These are phyloP conservation scores for Paraurostyla sp. DNA, from an alignment of 73 alveolate genomes.

Conservation along the genomic window DNA sequence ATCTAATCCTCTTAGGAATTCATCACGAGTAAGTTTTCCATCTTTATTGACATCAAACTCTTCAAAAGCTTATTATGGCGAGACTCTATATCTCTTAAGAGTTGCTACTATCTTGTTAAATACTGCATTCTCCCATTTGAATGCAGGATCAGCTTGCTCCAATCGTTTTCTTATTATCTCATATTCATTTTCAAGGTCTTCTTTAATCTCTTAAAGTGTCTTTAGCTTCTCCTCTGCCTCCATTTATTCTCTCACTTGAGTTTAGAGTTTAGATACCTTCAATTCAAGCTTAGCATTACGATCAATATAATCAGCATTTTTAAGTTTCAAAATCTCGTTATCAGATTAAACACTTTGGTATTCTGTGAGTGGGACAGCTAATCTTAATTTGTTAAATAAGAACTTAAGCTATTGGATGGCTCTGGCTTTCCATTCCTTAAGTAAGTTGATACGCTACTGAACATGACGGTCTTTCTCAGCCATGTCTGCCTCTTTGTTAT, in stretches of 20 bases:
- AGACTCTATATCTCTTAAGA: constrained; percentile 63
- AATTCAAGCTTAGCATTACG: constrained; percentile 45
- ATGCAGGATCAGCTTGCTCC: constrained; percentile 67
- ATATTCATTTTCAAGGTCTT: constrained; percentile 77
- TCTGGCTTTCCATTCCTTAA: constrained; percentile 74
- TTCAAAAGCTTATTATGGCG: constrained; percentile 76
- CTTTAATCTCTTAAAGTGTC: constrained; percentile 62
- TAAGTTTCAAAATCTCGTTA: constrained; percentile 59
- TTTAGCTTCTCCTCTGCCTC: constrained; percentile 68
- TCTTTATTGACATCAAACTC: constrained; percentile 75
- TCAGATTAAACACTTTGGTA: constrained; percentile 59
- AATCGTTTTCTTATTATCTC: constrained; percentile 70
- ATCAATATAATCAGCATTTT: constrained; percentile 75
- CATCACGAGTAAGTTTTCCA: constrained; percentile 68
- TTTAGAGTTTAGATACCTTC: constrained; percentile 62
- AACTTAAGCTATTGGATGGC: constrained; percentile 74
- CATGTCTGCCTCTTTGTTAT: constrained; percentile 71
- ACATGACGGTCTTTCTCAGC: constrained; percentile 77
- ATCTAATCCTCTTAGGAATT: constrained; percentile 70
- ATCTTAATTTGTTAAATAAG: constrained; percentile 66
- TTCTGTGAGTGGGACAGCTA: constrained; percentile 73
- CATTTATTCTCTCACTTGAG: constrained; percentile 51
- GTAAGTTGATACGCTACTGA: constrained; percentile 62
- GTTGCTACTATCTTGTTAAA: constrained; percentile 60
- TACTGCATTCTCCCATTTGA: constrained; percentile 74